These are phyloP conservation scores for Penicillium sp. DNA, from an alignment of 2,329 filamentous ascomycete genomes.

Conservation along the genomic window DNA sequence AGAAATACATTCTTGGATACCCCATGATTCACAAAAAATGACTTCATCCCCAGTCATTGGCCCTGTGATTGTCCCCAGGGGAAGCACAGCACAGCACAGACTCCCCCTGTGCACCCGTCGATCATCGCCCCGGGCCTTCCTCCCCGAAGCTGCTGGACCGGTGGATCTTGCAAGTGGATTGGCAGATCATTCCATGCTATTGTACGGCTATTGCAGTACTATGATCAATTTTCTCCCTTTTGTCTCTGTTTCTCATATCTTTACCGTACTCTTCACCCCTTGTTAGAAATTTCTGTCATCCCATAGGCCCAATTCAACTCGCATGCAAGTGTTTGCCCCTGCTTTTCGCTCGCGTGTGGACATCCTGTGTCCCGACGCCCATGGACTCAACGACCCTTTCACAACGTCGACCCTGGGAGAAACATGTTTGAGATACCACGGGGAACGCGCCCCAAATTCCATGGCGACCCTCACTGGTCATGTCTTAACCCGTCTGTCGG, in stretches of 20 bases:
- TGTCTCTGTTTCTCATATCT: slow-evolving; percentile 3
- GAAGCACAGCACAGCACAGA: not conserved
- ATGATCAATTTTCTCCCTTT: not conserved
- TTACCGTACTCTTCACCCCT: not conserved
- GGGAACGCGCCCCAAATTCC: not conserved
- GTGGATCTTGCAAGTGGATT: slow-evolving; percentile 4
- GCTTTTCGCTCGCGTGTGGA: slow-evolving; percentile 1
- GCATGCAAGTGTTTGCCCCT: not conserved
- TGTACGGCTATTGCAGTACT: not conserved
- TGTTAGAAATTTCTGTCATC: not conserved
- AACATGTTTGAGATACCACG: slow-evolving; percentile 6
- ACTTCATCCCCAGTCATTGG: not conserved
- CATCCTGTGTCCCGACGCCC: too few relatives aligned
- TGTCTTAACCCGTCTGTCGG: not conserved
- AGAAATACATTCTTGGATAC: not conserved
- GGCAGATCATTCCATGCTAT: slow-evolving; percentile 23
- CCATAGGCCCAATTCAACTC: slow-evolving; percentile 1
- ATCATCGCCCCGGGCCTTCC: slow-evolving; percentile 9
- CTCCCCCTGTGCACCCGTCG: slow-evolving; percentile 1
- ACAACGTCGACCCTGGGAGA: not conserved
- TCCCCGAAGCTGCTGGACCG: slow-evolving; percentile 17
- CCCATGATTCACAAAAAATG: not conserved
- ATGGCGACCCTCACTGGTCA: not conserved
- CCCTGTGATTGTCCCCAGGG: not conserved
- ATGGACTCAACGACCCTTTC: not conserved